Evolutionary conservation across 2,329 filamentous ascomycete genomes (phyloP).

Genomic region (Pezicula carpinea): DNA sequence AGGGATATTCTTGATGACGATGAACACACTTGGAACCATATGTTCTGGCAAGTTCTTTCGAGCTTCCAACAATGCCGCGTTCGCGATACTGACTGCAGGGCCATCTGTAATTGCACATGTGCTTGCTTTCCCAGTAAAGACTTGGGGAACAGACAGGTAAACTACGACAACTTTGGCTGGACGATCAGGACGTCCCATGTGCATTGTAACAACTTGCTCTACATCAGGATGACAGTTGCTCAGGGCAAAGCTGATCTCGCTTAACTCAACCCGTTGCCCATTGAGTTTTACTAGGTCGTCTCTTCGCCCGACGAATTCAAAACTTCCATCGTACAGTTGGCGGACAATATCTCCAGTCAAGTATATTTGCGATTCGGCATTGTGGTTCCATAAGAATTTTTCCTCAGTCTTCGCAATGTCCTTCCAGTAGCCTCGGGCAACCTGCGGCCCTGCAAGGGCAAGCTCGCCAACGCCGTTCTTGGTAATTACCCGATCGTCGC

Average conservation of each 20-base stretch:
- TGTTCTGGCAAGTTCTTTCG: slow-evolving; percentile 18
- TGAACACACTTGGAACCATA: slow-evolving; percentile 25
- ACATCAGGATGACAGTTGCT: slow-evolving; percentile 22
- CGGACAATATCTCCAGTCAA: slow-evolving; percentile 32
- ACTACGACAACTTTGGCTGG: slow-evolving; percentile 27
- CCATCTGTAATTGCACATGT: slow-evolving; percentile 5
- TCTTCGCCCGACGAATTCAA: slow-evolving; percentile 57
- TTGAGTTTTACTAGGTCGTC: slow-evolving; percentile 64
- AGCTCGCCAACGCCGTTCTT: not conserved
- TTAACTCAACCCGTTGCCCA: slow-evolving; percentile 58
- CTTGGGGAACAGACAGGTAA: slow-evolving; percentile 23
- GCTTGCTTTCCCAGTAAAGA: not conserved
- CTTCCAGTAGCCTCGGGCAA: not conserved
- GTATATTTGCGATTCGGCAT: slow-evolving; percentile 13
- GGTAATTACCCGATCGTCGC: slow-evolving; percentile 5
- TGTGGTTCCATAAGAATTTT: not conserved
- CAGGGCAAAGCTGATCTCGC: slow-evolving; percentile 44
- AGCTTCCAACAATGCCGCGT: slow-evolving; percentile 19
- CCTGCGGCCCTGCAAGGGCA: not conserved
- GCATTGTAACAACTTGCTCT: slow-evolving; percentile 26
- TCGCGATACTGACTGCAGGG: slow-evolving; percentile 19
- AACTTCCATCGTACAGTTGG: slow-evolving; percentile 50
- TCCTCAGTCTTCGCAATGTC: not conserved
- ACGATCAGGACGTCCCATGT: slow-evolving; percentile 24
- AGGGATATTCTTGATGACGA: slow-evolving; percentile 21